Percentiles rank a stretch among this genome's conserved stretches.
These are phyloP conservation scores for Beta vulgaris DNA, from an alignment of 148 eudicot genomes.

Conservation along the genomic window DNA sequence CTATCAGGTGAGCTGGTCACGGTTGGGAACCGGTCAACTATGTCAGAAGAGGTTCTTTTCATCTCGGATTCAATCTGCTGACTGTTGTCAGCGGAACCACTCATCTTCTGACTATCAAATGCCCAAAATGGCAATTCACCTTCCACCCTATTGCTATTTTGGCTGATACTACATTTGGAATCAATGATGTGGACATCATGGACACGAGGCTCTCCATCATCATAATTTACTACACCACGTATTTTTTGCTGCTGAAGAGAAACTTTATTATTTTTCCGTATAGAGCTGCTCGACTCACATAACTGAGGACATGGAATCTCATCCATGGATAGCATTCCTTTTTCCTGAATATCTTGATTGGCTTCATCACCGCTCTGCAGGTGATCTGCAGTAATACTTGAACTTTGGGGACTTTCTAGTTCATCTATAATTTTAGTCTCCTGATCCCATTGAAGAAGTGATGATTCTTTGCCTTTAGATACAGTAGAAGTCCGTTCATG, in stretches of 20 bases:
- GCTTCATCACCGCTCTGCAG: conserved; percentile 17
- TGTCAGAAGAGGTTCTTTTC: conserved; percentile 44
- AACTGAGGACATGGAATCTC: conserved; percentile 21
- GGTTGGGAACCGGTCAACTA: conserved; percentile 41
- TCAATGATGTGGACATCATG: conserved; percentile 75
- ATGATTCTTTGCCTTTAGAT: conserved; percentile 18
- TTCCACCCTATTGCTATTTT: conserved; percentile 19
- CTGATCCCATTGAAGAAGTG: conserved; percentile 24
- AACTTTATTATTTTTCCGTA: conserved; percentile 13
- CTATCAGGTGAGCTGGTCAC: conserved; percentile 31
- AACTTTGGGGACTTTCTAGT: conserved; percentile 17
- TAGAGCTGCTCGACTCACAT: conserved; percentile 21
- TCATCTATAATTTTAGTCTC: conserved; percentile 23
- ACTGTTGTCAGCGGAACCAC: conserved; percentile 20
- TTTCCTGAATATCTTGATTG: conserved; percentile 40
- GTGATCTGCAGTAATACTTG: conserved; percentile 20
- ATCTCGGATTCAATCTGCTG: conserved; percentile 23
- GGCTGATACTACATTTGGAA: conserved; percentile 23
- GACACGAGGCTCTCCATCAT: conserved; percentile 36
- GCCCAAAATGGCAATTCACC: conserved; percentile 24
- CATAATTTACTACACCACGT: conserved; percentile 21
- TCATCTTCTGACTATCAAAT: conserved; percentile 21
- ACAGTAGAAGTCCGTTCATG: conserved; percentile 22
- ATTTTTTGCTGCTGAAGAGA: conserved; percentile 14
- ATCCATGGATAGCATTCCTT: conserved; percentile 39